Percentiles rank a stretch among this genome's conserved stretches.
Evolutionary conservation across 2,329 filamentous ascomycete genomes (phyloP).

Genomic region (Neopestalotiopsis clavispora): DNA sequence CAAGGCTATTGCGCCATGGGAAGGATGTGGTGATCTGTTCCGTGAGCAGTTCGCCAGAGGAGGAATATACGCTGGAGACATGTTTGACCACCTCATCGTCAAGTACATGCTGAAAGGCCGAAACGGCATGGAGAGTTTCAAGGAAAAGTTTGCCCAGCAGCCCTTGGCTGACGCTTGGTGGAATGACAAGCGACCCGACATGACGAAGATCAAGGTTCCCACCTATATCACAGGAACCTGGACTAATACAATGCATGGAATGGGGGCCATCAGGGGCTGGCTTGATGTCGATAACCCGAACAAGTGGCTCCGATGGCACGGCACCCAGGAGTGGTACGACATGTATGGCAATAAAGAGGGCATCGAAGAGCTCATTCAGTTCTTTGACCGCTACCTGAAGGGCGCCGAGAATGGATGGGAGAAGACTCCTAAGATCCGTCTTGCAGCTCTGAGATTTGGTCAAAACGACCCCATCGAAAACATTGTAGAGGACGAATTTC

Average conservation of each 20-base stretch:
- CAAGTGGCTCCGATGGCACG: conserved; percentile 44
- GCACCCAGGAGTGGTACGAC: conserved; percentile 49
- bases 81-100: conserved; percentile 23
- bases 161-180: conserved; percentile 23
- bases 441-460: conserved; percentile 40
- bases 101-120: conserved; percentile 19
- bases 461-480: conserved; percentile 32
- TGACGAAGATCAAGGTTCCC: conserved; percentile 22
- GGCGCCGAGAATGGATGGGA: conserved; percentile 48
- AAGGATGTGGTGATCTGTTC: conserved; percentile 28
- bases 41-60: conserved; percentile 29
- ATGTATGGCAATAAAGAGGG: conserved; percentile 38
- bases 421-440: conserved; percentile 46
- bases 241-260: conserved; percentile 23
- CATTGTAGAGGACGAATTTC: conserved; percentile 27
- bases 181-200: conserved; percentile 25
- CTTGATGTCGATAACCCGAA: conserved; percentile 37
- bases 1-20: conserved; percentile 26
- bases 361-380: conserved; percentile 40
- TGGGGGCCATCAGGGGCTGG: conserved; percentile 34
- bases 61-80: conserved; percentile 25
- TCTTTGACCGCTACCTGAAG: conserved; percentile 50
- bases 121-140: conserved; percentile 21
- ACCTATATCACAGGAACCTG: conserved; percentile 24
- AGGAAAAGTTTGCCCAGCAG: conserved; percentile 20